Base-by-base conservation (phyloP, 164 flowering plant species). In the Akebia trifoliata region DNA sequence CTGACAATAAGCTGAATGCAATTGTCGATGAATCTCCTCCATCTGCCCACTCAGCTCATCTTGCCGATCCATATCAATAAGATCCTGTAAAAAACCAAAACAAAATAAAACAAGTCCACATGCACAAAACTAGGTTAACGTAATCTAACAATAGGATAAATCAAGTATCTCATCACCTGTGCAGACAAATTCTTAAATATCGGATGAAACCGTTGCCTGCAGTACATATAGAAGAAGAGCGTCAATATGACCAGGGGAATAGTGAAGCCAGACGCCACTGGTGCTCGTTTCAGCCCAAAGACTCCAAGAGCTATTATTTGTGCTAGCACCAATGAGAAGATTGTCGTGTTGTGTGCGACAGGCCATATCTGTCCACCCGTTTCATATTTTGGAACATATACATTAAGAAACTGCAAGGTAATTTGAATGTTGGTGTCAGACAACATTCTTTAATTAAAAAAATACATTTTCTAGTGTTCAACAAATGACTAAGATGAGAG, bases 301-400 rank as follows among this genome's bases (percentile, higher is more conserved):
- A 90, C 81, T 10, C 93, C 93, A 45, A 86, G 70, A 51, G 94
- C 96, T 63, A 90, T 83, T 35, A 84, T 61, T 71, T 94, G 99
- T 18, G 80, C 63, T 55, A 94, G 59, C 59, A 88, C 78, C 82
- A 94, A 61, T 7, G 99, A 86, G 72, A 91, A 85, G 51, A 94
- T 82, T 15, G 82, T 83, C 22, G 97, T 74, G 69, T 80, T 86
- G 76, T 94, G 97, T 25, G 73, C 77, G 50, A 87, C 73, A 42
- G 97, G 95, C 99, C 99, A 94, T 32, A 67, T 73, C 50, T 72
- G 78, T 32, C 99, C 99, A 48, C 94, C 86, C 31, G 71, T 80
- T 40, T 94, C 87, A 59, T 90, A 94, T 49, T 84, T 83, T 21
- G 78, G 14, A 1, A 73, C 39, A 59, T 94, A 94, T 17, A 94